A percentile compares a stretch with the other conserved stretches of the same genome.
phyloP scores from a whole-genome alignment of 2,329 filamentous ascomycete species.

The Talaromyces albobiverticillius region DNA sequence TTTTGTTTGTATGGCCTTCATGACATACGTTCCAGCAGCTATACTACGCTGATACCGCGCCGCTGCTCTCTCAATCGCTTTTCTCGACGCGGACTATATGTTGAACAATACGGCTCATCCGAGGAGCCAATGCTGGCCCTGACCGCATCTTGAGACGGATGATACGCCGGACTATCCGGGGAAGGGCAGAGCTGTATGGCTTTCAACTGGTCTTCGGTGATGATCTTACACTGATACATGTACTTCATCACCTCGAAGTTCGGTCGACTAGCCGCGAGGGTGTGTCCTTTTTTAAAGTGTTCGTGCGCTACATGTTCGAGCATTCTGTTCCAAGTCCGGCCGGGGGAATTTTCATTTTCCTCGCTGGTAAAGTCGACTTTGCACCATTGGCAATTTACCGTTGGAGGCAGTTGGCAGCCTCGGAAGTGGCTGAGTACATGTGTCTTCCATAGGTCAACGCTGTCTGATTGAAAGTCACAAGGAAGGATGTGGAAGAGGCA shows the following conservation, averaged over 20 bases:
- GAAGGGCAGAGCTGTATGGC: constrained; percentile 40
- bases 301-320: constrained; percentile 40
- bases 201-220: constrained; percentile 43
- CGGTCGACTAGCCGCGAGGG: constrained; percentile 37
- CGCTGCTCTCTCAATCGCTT: constrained; percentile 35
- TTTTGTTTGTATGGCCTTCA: too few relatives aligned
- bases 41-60: constrained; percentile 32
- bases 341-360: constrained; percentile 15
- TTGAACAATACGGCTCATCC: constrained; percentile 39
- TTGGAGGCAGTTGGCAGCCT: constrained; percentile 36
- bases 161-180: constrained; percentile 35
- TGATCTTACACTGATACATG: constrained; percentile 41
- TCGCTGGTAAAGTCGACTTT: constrained; percentile 19
- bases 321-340: constrained; percentile 41
- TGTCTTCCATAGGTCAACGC: constrained; percentile 38
- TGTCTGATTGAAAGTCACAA: constrained; percentile 39
- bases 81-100: constrained; percentile 39
- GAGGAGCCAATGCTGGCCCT: constrained; percentile 36
- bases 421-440: constrained; percentile 47
- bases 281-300: constrained; percentile 42
- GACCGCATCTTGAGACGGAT: constrained; percentile 34
- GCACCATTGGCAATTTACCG: constrained; percentile 45
- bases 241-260: constrained; percentile 47
- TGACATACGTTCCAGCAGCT: constrained; percentile 9
- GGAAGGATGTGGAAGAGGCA: constrained; percentile 47